These are phyloP conservation scores for Teunomyces tritomae DNA, from an alignment of 805 yeast species.

Conservation along the genomic window DNA sequence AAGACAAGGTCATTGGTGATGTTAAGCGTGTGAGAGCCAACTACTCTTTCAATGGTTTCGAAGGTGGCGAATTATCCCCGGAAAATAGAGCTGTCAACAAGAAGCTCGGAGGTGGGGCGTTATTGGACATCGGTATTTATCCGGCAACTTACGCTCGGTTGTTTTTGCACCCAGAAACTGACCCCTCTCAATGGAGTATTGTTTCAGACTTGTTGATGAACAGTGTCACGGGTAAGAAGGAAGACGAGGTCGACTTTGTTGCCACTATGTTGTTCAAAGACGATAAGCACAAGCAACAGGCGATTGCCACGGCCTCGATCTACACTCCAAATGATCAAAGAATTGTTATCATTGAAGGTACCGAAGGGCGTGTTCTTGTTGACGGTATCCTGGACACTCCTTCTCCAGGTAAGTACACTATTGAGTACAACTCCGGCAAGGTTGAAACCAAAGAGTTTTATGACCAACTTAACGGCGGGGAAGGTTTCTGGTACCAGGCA, in stretches of 20 bases:
- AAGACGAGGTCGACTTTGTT: slow-evolving; percentile 42
- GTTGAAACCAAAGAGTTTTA: slow-evolving; percentile 5
- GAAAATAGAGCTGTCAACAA: slow-evolving; percentile 40
- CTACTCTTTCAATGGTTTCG: slow-evolving; percentile 37
- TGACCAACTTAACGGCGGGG: slow-evolving; percentile 34
- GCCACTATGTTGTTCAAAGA: slow-evolving; percentile 37
- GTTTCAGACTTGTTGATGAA: slow-evolving; percentile 27
- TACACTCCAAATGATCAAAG: slow-evolving; percentile 8
- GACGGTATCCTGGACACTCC: slow-evolving; percentile 12
- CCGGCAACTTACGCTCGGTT: slow-evolving; percentile 45
- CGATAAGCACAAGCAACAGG: slow-evolving; percentile 41
- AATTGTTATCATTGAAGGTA: slow-evolving; percentile 10
- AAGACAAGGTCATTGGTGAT: slow-evolving; percentile 46
- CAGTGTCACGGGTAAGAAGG: slow-evolving; percentile 29
- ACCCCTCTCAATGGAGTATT: slow-evolving; percentile 13
- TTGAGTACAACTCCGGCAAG: slow-evolving; percentile 21
- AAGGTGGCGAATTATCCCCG: slow-evolving; percentile 16
- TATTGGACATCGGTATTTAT: slow-evolving; percentile 56
- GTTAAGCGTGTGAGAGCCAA: slow-evolving; percentile 44
- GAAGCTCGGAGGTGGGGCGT: slow-evolving; percentile 53
- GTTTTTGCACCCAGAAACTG: slow-evolving; percentile 27
- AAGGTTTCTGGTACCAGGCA: slow-evolving; percentile 57
- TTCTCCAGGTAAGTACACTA: slow-evolving; percentile 11
- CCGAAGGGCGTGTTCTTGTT: slow-evolving; percentile 10
- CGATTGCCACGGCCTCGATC: slow-evolving; percentile 26